Evolutionary conservation across 2,329 filamentous ascomycete genomes (phyloP).

Genomic region (Sclerotinia minor): DNA sequence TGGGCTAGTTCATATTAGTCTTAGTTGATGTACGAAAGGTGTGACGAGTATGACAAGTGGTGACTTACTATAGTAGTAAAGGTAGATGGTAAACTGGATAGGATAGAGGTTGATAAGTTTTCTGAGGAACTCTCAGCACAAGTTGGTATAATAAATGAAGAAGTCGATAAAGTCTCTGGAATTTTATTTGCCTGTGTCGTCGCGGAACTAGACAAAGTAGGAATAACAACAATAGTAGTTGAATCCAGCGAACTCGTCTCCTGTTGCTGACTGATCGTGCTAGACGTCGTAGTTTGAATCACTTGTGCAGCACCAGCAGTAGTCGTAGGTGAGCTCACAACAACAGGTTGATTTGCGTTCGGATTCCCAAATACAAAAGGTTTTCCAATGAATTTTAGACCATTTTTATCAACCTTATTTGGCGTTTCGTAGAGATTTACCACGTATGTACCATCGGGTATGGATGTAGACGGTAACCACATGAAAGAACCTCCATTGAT

Average conservation of each 20-base stretch:
- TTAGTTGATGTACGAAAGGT: not conserved
- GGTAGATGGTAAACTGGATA: not conserved
- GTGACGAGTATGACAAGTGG: no score
- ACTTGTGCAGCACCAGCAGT: not conserved
- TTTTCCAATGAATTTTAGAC: not conserved
- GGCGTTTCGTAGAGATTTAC: not conserved
- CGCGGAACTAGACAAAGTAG: not conserved
- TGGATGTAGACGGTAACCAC: not conserved
- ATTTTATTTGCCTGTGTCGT: not conserved
- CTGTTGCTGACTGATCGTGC: not conserved
- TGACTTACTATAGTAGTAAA: not conserved
- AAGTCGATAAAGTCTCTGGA: not conserved
- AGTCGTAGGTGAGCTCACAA: not conserved
- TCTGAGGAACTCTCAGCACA: not conserved
- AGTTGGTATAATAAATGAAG: not conserved
- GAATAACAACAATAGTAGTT: not conserved
- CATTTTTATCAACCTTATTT: conserved; percentile 8
- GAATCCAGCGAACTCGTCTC: not conserved
- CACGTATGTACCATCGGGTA: conserved; percentile 1
- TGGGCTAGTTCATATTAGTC: not conserved
- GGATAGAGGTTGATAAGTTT: not conserved
- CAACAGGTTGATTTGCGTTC: not conserved
- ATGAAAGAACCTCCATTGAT: not conserved
- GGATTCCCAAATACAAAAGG: not conserved
- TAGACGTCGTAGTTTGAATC: not conserved